Conservation (phyloP, 441 rosid genomes). For the Hura crepitans region DNA sequence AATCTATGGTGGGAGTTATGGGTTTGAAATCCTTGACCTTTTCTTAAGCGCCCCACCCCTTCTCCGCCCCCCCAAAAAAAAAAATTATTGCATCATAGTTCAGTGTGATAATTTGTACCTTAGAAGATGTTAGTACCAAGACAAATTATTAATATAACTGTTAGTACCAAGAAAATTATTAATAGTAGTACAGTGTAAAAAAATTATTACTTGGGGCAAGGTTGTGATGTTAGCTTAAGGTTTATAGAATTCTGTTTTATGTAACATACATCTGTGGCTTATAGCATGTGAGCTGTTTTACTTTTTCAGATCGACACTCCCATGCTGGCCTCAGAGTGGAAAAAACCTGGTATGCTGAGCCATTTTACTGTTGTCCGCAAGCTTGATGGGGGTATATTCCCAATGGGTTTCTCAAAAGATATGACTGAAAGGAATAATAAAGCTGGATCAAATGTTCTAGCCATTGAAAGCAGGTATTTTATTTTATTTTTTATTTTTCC, state of each 20-base stretch:
- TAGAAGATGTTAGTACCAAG: not conserved
- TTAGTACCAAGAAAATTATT: no score
- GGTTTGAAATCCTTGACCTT: not conserved
- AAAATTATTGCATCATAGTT: not conserved
- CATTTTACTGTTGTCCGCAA: constrained; percentile 87
- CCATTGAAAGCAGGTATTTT: constrained; percentile 70
- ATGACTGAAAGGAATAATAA: constrained; percentile 70
- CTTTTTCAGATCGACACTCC: constrained; percentile 84
- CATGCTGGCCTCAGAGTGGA: constrained; percentile 84
- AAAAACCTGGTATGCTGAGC: constrained; percentile 68
- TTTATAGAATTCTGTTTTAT: not conserved
- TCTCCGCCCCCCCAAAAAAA: not conserved
- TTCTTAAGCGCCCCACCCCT: no score
- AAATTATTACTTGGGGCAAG: constrained; percentile 3
- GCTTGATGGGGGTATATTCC: constrained; percentile 85
- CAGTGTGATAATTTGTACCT: constrained; percentile 13
- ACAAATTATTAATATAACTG: not conserved
- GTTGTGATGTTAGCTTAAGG: not conserved
- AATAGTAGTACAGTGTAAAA: no score
- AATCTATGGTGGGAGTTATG: not conserved
- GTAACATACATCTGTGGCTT: not conserved
- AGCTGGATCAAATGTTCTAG: constrained; percentile 73
- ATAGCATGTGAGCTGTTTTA: constrained; percentile 21
- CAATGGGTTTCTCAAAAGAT: constrained; percentile 89
- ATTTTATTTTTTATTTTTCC: no score